A percentile compares a stretch with the other conserved stretches of the same genome.
These are phyloP conservation scores for Cystofilobasidium bisporidii DNA, from an alignment of 768 basidiomycete species.

Conservation along the genomic window DNA sequence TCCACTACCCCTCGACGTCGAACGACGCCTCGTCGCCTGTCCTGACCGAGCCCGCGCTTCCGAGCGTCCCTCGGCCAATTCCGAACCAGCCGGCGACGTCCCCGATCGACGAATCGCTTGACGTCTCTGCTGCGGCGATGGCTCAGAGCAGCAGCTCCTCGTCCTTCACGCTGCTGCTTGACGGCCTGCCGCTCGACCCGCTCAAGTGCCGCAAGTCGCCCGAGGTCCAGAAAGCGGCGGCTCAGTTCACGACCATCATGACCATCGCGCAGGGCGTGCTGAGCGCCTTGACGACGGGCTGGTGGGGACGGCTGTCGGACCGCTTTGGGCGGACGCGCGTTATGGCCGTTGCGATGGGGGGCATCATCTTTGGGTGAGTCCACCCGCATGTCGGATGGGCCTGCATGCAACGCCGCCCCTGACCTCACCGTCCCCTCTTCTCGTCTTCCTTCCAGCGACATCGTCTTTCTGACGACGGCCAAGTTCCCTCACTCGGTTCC, in stretches of 20 bases:
- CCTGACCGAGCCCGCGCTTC: not conserved
- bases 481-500: conserved; percentile 53
- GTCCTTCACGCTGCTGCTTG: not conserved
- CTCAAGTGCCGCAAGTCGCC: conserved; percentile 25
- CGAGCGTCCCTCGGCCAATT: conserved; percentile 8
- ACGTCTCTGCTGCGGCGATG: too few relatives aligned
- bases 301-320: conserved; percentile 78
- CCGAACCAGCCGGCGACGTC: conserved; percentile 8
- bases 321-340: conserved; percentile 64
- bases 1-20: conserved; percentile 24
- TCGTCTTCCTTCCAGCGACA: conserved; percentile 49
- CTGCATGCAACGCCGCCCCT: too few relatives aligned
- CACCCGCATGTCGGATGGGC: conserved; percentile 32
- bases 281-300: conserved; percentile 71
- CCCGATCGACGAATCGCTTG: too few relatives aligned
- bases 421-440: not conserved
- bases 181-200: conserved; percentile 17
- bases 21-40: conserved; percentile 1
- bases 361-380: conserved; percentile 63
- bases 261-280: conserved; percentile 67
- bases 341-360: conserved; percentile 56
- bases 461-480: conserved; percentile 69
- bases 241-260: conserved; percentile 44
- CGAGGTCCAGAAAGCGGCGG: conserved; percentile 21
- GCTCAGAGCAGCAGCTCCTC: not conserved